Base-by-base conservation (phyloP, 2,329 filamentous ascomycete genomes). In the Aspergillus novoparasiticus region DNA sequence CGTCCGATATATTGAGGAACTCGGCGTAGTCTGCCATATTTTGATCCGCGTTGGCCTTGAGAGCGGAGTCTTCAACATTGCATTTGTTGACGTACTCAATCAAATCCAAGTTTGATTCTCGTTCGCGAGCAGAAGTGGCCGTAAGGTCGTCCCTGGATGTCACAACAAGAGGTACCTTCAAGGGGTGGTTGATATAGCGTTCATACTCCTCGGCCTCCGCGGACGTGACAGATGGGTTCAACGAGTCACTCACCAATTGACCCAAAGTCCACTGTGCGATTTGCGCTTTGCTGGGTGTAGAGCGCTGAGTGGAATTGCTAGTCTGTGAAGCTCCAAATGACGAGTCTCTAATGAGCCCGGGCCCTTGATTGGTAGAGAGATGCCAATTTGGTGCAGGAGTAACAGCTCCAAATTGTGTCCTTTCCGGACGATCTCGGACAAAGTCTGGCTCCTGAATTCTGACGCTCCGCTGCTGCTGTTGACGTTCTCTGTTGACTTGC, bases 131-230 rank as follows among this genome's bases (percentile, higher is more conserved):
- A 1, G 75, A 75, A 4, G 73, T 69, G 2, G 76, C 74, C 0
- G 75, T 75, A 43, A 78, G 67, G 51, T 78, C 69, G 58, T 78
- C 72, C 63, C 80, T 80, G 0, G 79, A 80, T 1, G 81, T 80
- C 1, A 82, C 78, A 6, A 83, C 80, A 2, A 99, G 85, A 0
- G 94, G 93, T 0, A 99, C 87, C 59, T 90, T 94, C 61, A 96
- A 89, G 1, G 95, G 94, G 73, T 99, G 95, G 55, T 86, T 88
- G 68, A 99, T 89, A 78, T 98, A 99, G 28, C 90, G 88, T 63
- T 89, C 86, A 75, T 99, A 99, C 75, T 98, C 95, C 54, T 90
- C 89, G 28, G 89, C 87, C 80, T 98, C 94, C 45, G 87, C 85
- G 9, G 85, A 79, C 9, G 87, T 90, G 43, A 99, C 92, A 0